Conservation (phyloP, 768 basidiomycete genomes). For the Panaeolus papilionaceus region DNA sequence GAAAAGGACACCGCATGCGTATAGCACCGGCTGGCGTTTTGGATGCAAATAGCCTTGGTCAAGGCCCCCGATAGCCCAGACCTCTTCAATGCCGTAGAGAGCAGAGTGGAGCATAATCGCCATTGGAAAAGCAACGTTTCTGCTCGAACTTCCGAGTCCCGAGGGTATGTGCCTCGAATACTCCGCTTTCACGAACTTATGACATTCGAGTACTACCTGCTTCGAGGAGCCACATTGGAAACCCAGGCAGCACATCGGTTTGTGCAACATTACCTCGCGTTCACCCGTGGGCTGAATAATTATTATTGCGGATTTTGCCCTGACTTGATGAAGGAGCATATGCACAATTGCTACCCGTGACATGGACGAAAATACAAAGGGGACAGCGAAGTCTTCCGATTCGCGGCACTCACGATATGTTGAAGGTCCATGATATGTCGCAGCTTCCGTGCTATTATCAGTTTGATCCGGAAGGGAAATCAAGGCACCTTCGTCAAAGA, state of each 20-base stretch:
- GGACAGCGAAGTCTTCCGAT: conserved; percentile 3
- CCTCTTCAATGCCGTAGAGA: neutral
- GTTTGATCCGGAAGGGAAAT: conserved; percentile 5
- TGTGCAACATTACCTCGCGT: neutral
- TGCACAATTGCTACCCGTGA: neutral
- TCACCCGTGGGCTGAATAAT: neutral
- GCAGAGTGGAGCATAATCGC: neutral
- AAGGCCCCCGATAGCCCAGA: neutral
- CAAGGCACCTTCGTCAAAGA: conserved; percentile 8
- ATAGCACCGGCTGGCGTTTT: neutral
- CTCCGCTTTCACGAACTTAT: neutral
- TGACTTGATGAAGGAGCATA: neutral
- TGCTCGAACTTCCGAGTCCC: neutral
- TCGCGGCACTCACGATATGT: neutral
- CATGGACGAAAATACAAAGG: neutral
- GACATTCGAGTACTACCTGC: no score
- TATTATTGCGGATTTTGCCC: neutral
- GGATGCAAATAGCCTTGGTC: neutral
- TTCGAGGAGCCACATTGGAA: no score
- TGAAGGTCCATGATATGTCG: neutral
- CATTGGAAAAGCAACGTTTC: neutral
- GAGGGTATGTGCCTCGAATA: neutral
- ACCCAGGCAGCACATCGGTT: neutral
- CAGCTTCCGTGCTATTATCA: conserved; percentile 9
- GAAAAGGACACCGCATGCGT: neutral